phyloP scores from a whole-genome alignment of 2,329 filamentous ascomycete species.

The Fusarium sp. region DNA sequence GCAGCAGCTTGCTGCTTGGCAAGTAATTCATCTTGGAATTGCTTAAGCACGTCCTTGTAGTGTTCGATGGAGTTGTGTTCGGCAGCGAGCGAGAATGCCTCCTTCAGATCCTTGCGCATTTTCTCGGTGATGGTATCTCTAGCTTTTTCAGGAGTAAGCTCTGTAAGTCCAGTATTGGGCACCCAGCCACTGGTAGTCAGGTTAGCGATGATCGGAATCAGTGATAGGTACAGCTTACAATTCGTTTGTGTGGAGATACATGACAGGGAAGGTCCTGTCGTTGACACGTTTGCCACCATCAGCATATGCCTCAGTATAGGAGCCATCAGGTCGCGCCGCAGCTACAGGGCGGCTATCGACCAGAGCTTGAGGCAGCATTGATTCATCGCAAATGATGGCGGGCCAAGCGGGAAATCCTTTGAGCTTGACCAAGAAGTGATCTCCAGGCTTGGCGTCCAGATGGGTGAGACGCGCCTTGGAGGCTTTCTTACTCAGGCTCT shows the following conservation, averaged over 20 bases:
- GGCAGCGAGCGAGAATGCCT: conserved; percentile 83
- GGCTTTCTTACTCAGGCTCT: conserved; percentile 88
- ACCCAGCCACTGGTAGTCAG: conserved; percentile 81
- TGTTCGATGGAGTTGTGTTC: conserved; percentile 81
- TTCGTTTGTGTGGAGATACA: conserved; percentile 96
- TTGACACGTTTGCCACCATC: conserved; percentile 88
- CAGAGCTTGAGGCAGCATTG: conserved; percentile 86
- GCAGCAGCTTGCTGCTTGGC: conserved; percentile 58
- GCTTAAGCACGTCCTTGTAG: conserved; percentile 84
- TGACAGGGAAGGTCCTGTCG: conserved; percentile 91
- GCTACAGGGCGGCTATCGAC: conserved; percentile 85
- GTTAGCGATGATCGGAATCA: conserved; percentile 8
- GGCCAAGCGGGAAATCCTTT: conserved; percentile 97
- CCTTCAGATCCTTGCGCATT: conserved; percentile 81
- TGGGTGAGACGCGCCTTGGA: conserved; percentile 78
- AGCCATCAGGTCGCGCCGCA: conserved; percentile 83
- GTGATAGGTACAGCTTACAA: conserved; percentile 75
- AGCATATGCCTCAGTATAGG: conserved; percentile 86
- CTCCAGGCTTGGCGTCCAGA: conserved; percentile 86
- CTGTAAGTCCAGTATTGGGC: conserved; percentile 82
- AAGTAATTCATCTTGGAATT: conserved; percentile 74
- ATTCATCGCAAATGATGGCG: conserved; percentile 91
- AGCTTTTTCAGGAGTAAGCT: conserved; percentile 80
- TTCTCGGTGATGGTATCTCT: conserved; percentile 77
- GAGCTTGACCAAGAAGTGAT: conserved; percentile 92